Evolutionary conservation across 2,329 filamentous ascomycete genomes (phyloP), one percentile per base, ranked within the genome.

Genomic region (Pseudopithomyces maydicus): DNA sequence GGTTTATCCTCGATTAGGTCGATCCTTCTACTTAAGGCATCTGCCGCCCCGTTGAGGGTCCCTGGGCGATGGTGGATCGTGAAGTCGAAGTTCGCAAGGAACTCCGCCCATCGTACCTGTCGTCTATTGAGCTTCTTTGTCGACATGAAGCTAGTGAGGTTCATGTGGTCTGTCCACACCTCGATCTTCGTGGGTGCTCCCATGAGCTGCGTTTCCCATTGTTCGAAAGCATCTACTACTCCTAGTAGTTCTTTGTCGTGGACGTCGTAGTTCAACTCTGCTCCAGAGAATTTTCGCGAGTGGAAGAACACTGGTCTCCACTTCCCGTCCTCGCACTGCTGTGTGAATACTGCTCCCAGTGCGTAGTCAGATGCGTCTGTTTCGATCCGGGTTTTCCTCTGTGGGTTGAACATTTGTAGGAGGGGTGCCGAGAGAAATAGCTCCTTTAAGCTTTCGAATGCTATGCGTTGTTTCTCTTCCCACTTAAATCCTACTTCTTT

Each of bases 261-360:
- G 59, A 32, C 67, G 56, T 32, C 42, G 5, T 39, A 73, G 46
- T 19, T 52, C 26, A 43, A 33, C 38, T 54, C 43, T 44, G 14
- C 26, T 42, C 22, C 19, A 15, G 36, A 55, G 33, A 38, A 48
- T 12, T 52, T 52, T 47, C 49, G 20, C 66, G 47, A 49, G 70
- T 73, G 53, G 73, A 65, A 35, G 64, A 58, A 54, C 12, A 62
- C 44, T 26, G 38, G 53, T 50, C 53, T 45, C 45, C 44, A 55
- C 50, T 66, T 76, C 35, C 47, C 49, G 17, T 52, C 38, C n/a
- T 39, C 46, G 39, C 44, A 44, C 19, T 42, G 42, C 12, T 51
- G 35, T 33, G 46, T 14, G 42, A 26, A 35, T 35, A 52, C 26
- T 29, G 8, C 26, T 29, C 26, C 26, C 8, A 29, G 26, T 26